Percentiles rank a stretch among this genome's conserved stretches.
Evolutionary conservation across 2,329 filamentous ascomycete genomes (phyloP).

Genomic region (Sphaerulina vaccinii): DNA sequence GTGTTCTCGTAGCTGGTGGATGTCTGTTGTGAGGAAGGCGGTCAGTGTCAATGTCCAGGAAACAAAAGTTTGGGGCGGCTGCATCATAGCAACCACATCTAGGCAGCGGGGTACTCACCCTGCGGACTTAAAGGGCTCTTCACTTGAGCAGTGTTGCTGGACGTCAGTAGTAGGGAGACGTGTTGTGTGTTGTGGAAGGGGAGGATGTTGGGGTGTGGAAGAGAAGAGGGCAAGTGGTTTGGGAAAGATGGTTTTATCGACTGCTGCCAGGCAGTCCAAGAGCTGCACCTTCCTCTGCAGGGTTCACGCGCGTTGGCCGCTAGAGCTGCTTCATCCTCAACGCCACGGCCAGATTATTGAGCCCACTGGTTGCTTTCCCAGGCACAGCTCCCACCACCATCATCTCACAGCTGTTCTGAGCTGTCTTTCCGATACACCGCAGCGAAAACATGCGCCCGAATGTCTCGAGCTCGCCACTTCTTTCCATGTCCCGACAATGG

Average conservation of each 20-base stretch:
- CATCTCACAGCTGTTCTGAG: too few species aligned
- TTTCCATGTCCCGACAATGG: background rate
- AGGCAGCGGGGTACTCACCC: slow-evolving; percentile 14
- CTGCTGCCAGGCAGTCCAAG: background rate
- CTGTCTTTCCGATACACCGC: background rate
- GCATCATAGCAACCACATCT: slow-evolving; percentile 2
- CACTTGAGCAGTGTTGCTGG: background rate
- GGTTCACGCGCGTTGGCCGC: slow-evolving; percentile 5
- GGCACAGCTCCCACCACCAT: background rate
- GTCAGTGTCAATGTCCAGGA: slow-evolving; percentile 15
- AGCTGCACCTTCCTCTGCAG: slow-evolving; percentile 5
- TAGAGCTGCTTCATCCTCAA: slow-evolving; percentile 6
- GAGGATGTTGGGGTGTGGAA: background rate
- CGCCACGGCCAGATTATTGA: background rate
- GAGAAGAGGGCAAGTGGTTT: background rate
- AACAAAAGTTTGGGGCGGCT: slow-evolving; percentile 15
- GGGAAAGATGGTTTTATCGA: slow-evolving; percentile 1
- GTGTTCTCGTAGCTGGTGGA: slow-evolving; percentile 13
- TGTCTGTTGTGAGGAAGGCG: slow-evolving; percentile 13
- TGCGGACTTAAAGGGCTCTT: slow-evolving; percentile 5
- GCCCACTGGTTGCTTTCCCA: background rate
- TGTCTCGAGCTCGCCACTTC: background rate
- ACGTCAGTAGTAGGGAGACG: background rate
- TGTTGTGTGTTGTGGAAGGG: background rate
- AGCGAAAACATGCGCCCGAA: background rate